Conservation (phyloP, 192 early-diverging fungal species). For the Backusella mclennaniae region DNA sequence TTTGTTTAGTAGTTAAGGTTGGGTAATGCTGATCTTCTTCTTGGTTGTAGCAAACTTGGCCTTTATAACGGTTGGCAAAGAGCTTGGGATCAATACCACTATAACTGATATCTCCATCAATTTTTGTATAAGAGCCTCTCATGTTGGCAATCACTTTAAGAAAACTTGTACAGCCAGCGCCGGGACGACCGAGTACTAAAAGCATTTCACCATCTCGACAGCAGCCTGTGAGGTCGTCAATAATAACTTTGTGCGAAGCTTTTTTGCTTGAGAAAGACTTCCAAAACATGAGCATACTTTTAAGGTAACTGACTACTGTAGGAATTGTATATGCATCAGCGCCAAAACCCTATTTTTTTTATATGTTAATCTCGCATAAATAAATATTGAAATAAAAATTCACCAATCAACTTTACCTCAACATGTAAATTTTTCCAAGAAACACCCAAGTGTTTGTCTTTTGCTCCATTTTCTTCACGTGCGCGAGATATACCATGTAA, state of each 20-base stretch:
- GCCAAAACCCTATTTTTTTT: slow-evolving; percentile 13
- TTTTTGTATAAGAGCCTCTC: slow-evolving; percentile 46
- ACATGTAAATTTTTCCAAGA: slow-evolving; percentile 32
- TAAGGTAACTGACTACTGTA: slow-evolving; percentile 4
- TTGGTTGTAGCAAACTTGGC: slow-evolving; percentile 75
- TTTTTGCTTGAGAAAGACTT: background rate
- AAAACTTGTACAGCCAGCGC: slow-evolving; percentile 63
- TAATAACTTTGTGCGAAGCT: slow-evolving; percentile 44
- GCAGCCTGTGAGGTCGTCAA: slow-evolving; percentile 60
- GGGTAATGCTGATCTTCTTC: slow-evolving; percentile 82
- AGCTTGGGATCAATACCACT: slow-evolving; percentile 62
- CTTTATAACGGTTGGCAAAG: slow-evolving; percentile 60
- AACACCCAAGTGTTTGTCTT: slow-evolving; percentile 34
- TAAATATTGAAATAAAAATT: background rate
- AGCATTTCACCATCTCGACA: slow-evolving; percentile 72
- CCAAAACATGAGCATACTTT: background rate
- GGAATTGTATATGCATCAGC: slow-evolving; percentile 32
- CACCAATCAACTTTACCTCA: slow-evolving; percentile 7
- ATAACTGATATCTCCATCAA: slow-evolving; percentile 60
- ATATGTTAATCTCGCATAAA: background rate
- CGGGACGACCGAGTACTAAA: slow-evolving; percentile 70
- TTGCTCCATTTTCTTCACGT: slow-evolving; percentile 7
- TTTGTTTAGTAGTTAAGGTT: slow-evolving; percentile 74
- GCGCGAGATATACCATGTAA: slow-evolving; percentile 16
- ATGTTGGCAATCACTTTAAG: slow-evolving; percentile 61